These are phyloP conservation scores for Lathyrus sativus DNA, from an alignment of 306 rosid species.

Conservation along the genomic window DNA sequence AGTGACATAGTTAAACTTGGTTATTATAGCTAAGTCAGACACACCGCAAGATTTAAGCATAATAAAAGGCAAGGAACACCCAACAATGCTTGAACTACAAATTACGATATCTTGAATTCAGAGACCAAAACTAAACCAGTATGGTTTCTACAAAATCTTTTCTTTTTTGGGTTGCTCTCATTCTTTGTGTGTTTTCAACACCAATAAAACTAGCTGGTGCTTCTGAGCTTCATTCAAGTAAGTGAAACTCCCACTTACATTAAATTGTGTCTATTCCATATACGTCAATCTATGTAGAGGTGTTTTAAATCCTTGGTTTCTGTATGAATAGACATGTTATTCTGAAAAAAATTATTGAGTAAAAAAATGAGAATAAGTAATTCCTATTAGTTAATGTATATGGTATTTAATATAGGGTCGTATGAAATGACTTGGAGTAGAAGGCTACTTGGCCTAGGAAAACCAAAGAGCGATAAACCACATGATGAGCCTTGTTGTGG, in stretches of 20 bases:
- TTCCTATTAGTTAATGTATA: neutral
- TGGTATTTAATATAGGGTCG: neutral
- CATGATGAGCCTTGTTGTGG: too few species aligned
- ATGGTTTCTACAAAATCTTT: constrained; percentile 24
- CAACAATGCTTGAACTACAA: constrained; percentile 9
- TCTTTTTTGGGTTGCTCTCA: constrained; percentile 12
- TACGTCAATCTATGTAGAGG: too few species aligned
- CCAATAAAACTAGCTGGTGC: neutral
- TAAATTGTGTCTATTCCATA: too few species aligned
- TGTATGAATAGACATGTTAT: too few species aligned
- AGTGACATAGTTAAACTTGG: neutral
- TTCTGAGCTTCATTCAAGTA: constrained; percentile 7
- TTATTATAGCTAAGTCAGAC: neutral
- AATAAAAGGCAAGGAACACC: neutral
- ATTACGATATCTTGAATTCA: neutral
- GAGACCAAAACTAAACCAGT: neutral
- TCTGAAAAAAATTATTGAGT: too few species aligned
- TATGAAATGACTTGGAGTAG: neutral
- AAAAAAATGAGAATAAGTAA: too few species aligned
- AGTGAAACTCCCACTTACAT: neutral
- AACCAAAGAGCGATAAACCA: too few species aligned
- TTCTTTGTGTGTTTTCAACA: constrained; percentile 4
- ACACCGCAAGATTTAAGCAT: neutral
- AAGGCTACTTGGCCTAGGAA: neutral
- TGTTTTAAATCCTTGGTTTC: too few species aligned